These are phyloP conservation scores for Boletus huronensis DNA, from an alignment of 768 basidiomycete species.

Conservation along the genomic window DNA sequence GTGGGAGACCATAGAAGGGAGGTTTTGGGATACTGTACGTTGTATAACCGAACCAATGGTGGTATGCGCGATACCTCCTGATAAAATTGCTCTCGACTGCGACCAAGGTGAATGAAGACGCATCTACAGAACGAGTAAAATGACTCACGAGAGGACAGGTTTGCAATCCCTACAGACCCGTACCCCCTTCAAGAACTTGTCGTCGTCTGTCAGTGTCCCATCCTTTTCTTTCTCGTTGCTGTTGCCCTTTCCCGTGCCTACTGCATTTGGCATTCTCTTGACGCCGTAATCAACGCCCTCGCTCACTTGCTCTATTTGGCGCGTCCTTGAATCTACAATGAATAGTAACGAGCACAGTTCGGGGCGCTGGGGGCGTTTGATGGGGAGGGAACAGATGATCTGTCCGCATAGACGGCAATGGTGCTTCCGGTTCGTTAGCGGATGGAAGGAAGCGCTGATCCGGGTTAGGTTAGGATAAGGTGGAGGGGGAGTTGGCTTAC, in stretches of 20 bases:
- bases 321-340: conserved; percentile 76
- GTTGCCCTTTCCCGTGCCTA: conserved; percentile 8
- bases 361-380: conserved; percentile 65
- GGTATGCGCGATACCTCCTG: conserved; percentile 60
- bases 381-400: conserved; percentile 86
- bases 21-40: conserved; percentile 40
- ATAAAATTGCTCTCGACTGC: conserved; percentile 76
- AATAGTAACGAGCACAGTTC: conserved; percentile 77
- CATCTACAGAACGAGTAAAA: conserved; percentile 4
- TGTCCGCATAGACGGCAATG: conserved; percentile 93
- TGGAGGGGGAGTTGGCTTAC: conserved; percentile 40
- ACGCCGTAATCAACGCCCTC: conserved; percentile 87
- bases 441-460: conserved; percentile 69
- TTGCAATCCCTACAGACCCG: conserved; percentile 85
- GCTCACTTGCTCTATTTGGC: conserved; percentile 77
- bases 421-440: conserved; percentile 90
- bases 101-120: background rate
- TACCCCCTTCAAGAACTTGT: conserved; percentile 86
- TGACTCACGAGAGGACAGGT: conserved; percentile 71
- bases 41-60: conserved; percentile 65
- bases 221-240: conserved; percentile 36
- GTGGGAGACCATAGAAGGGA: background rate
- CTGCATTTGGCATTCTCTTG: conserved; percentile 38
- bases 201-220: conserved; percentile 52
- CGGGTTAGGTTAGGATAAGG: conserved; percentile 6